These are phyloP conservation scores for Phytophthora multivora DNA, from an alignment of 352 stramenopile species.

Conservation along the genomic window DNA sequence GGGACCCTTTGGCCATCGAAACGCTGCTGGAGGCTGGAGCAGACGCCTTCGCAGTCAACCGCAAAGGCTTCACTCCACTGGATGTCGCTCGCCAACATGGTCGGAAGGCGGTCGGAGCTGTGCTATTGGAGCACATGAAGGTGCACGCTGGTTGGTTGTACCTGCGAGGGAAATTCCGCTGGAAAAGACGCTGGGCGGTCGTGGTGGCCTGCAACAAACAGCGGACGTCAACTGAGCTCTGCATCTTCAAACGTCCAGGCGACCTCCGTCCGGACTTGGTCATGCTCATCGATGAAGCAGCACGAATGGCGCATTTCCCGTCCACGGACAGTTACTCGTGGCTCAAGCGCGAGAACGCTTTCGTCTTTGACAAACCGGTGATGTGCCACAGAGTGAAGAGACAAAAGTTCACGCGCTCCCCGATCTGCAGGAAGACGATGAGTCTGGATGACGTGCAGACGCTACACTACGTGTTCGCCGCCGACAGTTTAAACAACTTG, in stretches of 20 bases:
- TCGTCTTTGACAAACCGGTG: constrained; percentile 50
- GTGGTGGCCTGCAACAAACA: constrained; percentile 59
- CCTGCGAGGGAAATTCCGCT: constrained; percentile 49
- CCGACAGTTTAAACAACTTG: constrained; percentile 43
- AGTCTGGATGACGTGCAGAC: constrained; percentile 42
- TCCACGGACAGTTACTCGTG: constrained; percentile 40
- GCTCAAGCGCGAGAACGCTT: constrained; percentile 45
- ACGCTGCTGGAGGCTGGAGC: constrained; percentile 56
- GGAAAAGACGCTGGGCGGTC: constrained; percentile 68
- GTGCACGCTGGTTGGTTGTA: constrained; percentile 66
- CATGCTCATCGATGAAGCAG: constrained; percentile 45
- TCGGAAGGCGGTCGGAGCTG: constrained; percentile 44
- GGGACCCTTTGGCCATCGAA: constrained; percentile 48
- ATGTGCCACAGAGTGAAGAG: constrained; percentile 38
- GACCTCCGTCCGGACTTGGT: constrained; percentile 35
- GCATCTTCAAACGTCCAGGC: constrained; percentile 45
- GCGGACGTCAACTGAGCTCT: constrained; percentile 58
- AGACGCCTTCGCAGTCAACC: constrained; percentile 59
- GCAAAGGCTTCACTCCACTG: constrained; percentile 57
- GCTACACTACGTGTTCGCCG: constrained; percentile 45
- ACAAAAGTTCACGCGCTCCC: constrained; percentile 46
- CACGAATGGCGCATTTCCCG: constrained; percentile 30
- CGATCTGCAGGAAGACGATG: constrained; percentile 50
- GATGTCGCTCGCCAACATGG: constrained; percentile 65
- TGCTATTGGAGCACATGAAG: constrained; percentile 54